These are phyloP conservation scores for Colletotrichum zoysiae DNA, from an alignment of 2,329 filamentous ascomycete genomes.

Conservation along the genomic window DNA sequence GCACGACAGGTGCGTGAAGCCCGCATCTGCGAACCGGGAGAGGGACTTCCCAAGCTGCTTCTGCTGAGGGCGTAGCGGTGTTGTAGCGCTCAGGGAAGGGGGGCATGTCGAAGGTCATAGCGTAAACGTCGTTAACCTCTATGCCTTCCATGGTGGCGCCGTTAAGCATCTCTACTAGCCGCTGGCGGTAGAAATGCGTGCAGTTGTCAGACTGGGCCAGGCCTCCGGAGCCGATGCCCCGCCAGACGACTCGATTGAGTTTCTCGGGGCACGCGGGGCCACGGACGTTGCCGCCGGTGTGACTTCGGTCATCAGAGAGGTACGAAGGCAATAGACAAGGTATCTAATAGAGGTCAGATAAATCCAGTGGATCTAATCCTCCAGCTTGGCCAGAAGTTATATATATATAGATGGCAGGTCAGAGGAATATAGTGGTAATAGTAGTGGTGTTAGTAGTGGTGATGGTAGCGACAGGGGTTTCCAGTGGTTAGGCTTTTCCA, in stretches of 20 bases:
- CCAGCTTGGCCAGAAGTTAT: too few relatives aligned
- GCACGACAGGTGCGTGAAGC: slow-evolving; percentile 60
- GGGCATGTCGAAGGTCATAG: slow-evolving; percentile 62
- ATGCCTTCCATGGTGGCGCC: slow-evolving; percentile 65
- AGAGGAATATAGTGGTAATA: too few relatives aligned
- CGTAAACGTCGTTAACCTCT: slow-evolving; percentile 55
- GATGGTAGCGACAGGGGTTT: too few relatives aligned
- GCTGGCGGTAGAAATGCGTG: slow-evolving; percentile 78
- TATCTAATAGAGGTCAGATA: too few relatives aligned
- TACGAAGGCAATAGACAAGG: slow-evolving; percentile 55
- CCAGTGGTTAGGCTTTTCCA: too few relatives aligned
- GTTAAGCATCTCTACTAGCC: slow-evolving; percentile 78
- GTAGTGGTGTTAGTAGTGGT: too few relatives aligned
- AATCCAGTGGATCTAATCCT: too few relatives aligned
- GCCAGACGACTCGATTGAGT: slow-evolving; percentile 69
- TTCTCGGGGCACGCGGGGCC: slow-evolving; percentile 72
- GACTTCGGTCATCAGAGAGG: slow-evolving; percentile 68
- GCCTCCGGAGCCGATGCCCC: slow-evolving; percentile 74
- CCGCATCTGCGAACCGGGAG: slow-evolving; percentile 54
- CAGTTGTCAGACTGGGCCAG: slow-evolving; percentile 67
- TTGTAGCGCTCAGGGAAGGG: slow-evolving; percentile 55
- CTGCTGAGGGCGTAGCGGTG: slow-evolving; percentile 51
- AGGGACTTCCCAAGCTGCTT: slow-evolving; percentile 58
- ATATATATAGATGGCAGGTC: too few relatives aligned
- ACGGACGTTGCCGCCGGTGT: slow-evolving; percentile 67